Base-by-base conservation (phyloP, 345 rosid genomes). In the Clarkia xantiana region DNA sequence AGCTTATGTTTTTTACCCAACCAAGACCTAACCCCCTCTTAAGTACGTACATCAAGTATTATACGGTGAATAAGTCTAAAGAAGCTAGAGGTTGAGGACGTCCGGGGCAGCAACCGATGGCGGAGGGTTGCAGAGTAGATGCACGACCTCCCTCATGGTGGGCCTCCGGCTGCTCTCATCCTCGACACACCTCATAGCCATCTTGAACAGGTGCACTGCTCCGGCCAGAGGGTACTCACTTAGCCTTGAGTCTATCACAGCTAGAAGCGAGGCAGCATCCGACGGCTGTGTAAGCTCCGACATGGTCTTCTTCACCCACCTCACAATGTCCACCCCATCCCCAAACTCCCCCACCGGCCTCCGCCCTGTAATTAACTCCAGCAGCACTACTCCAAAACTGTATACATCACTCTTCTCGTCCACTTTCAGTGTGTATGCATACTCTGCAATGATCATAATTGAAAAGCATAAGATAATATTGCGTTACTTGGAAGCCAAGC, bases 381-480 rank as follows among this genome's bases (percentile, higher is more conserved):
- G 54, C 47, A 89, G 59, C 44, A 89, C 84, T 0, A 89, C 97
- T 0, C 97, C 95, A 12, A 84, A 84, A 47, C 97, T 89, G 60
- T 89, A 89, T 15, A 89, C 97, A 49, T 89, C 97, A 44, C 94
- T 85, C 62, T 89, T 89, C 79, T 80, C 85, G 18, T 85, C 95
- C 51, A 89, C 90, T 52, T 76, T 89, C 68, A 85, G 54, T 0
- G 95, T 89, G 69, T 89, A 85, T 0, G 97, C 97, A 60, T 89
- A 89, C 53, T 89, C 97, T 81, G 79, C 44, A 7, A 52, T 1
- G 14, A 14, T 25, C 18, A 14, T 7, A 6, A 49, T 3, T 49
- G 11, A 47, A n/a, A n/a, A n/a, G n/a, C n/a, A n/a, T n/a, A n/a
- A n/a, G 25, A 22, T 22, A 22, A 22, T 2, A 22, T 22, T 2